Evolutionary conservation across 805 yeast species (phyloP).

Genomic region (Pichia cabralensis): DNA sequence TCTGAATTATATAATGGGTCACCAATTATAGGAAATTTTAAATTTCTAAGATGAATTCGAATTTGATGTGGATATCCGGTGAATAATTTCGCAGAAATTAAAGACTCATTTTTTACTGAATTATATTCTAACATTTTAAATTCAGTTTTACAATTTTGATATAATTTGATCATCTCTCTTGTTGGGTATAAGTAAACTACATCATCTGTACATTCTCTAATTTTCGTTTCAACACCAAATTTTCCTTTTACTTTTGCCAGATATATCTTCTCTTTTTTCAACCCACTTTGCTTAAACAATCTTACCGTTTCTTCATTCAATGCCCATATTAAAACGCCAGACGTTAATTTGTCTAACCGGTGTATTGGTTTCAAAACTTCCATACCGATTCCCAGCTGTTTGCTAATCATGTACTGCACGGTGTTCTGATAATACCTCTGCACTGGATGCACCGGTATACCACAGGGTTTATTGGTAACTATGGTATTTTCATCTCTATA

Average conservation of each 20-base stretch:
- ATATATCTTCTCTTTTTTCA: conserved; percentile 32
- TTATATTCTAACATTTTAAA: conserved; percentile 21
- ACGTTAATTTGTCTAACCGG: conserved; percentile 41
- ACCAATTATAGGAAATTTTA: conserved; percentile 28
- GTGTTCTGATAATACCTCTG: conserved; percentile 34
- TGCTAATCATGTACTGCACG: no score
- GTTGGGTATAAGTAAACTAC: conserved; percentile 19
- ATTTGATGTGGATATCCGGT: conserved; percentile 49
- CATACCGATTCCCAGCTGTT: no score
- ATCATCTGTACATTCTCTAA: conserved; percentile 28
- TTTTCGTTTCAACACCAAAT: no score
- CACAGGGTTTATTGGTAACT: conserved; percentile 41
- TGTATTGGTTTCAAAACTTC: conserved; percentile 35
- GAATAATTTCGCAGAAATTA: conserved; percentile 35
- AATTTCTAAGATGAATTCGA: conserved; percentile 39
- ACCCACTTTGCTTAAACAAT: conserved; percentile 12
- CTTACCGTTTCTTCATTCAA: conserved; percentile 23
- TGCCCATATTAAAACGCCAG: conserved; percentile 39
- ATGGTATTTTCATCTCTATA: background rate
- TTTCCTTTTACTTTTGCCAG: conserved; percentile 32
- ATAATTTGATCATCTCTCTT: conserved; percentile 13
- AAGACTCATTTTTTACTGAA: conserved; percentile 22
- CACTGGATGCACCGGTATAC: conserved; percentile 44
- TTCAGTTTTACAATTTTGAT: conserved; percentile 13
- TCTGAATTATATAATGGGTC: conserved; percentile 24